phyloP scores from a whole-genome alignment of 805 yeast genomes.

The Pichia deserticola region DNA sequence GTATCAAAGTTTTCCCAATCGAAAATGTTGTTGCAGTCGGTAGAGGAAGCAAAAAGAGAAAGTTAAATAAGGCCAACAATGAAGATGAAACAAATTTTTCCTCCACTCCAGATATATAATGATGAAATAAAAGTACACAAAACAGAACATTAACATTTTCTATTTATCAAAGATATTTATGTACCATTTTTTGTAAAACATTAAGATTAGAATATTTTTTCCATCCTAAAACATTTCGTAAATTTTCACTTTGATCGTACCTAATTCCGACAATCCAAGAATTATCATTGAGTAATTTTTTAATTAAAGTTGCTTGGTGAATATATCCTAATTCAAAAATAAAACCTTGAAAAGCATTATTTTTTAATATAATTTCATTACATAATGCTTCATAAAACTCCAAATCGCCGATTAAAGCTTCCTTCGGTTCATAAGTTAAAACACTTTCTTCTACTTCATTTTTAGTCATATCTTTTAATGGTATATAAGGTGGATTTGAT shows the following conservation, averaged over 20 bases:
- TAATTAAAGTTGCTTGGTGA: constrained; percentile 39
- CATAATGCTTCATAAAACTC: constrained; percentile 59
- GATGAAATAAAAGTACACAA: not conserved
- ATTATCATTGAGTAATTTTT: constrained; percentile 2
- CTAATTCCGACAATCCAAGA: constrained; percentile 39
- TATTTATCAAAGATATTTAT: constrained; percentile 2
- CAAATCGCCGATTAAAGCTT: constrained; percentile 72
- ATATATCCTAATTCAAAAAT: constrained; percentile 71
- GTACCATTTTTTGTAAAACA: constrained; percentile 11
- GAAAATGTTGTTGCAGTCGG: constrained; percentile 63
- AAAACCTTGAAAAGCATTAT: constrained; percentile 43
- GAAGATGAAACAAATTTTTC: not conserved
- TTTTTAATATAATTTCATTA: constrained; percentile 31
- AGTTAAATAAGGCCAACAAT: constrained; percentile 15
- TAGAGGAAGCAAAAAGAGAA: constrained; percentile 45
- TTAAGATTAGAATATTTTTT: constrained; percentile 13
- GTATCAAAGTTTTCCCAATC: constrained; percentile 69
- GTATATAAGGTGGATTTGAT: constrained; percentile 92
- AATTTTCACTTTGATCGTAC: constrained; percentile 43
- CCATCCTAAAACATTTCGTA: constrained; percentile 65
- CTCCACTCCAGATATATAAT: not conserved
- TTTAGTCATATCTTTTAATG: constrained; percentile 34
- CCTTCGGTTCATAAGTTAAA: constrained; percentile 58
- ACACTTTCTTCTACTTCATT: constrained; percentile 60
- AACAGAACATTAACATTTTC: not conserved